Evolutionary conservation across 106 monocot genomes (phyloP).

Genomic region (Gastrodia elata): DNA sequence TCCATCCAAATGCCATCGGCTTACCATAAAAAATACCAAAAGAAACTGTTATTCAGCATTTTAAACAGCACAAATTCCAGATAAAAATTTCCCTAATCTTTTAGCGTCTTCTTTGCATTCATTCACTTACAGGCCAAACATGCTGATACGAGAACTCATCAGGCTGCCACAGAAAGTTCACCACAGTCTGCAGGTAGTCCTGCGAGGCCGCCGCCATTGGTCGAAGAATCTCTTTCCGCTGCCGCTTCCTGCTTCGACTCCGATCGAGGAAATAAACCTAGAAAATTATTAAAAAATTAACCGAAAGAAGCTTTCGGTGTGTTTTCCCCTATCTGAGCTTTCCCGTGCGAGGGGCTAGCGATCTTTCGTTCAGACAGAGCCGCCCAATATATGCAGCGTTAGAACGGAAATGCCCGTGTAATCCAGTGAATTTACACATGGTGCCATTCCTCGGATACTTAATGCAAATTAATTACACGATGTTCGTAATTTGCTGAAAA

Average conservation of each 20-base stretch:
- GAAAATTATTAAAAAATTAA: background rate
- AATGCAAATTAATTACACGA: slow-evolving; percentile 6
- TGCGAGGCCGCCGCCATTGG: background rate
- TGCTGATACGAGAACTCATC: slow-evolving; percentile 36
- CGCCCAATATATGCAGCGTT: too few relatives aligned
- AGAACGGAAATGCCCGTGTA: background rate
- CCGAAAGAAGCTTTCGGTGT: background rate
- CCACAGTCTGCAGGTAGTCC: slow-evolving; percentile 18
- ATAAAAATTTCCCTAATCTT: too few relatives aligned
- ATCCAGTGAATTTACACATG: background rate
- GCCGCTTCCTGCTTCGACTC: background rate
- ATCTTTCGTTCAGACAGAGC: background rate
- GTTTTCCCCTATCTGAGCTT: background rate
- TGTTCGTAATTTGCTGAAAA: background rate
- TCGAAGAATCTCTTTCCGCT: background rate
- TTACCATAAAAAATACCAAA: slow-evolving; percentile 6
- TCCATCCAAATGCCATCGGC: slow-evolving; percentile 42
- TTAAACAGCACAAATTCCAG: background rate
- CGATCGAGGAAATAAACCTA: background rate
- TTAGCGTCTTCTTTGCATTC: too few relatives aligned
- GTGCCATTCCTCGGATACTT: slow-evolving; percentile 4
- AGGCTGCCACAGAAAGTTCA: slow-evolving; percentile 36
- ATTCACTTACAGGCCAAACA: slow-evolving; percentile 41
- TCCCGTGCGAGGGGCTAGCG: background rate
- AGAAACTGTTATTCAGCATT: background rate